A percentile compares a stretch with the other conserved stretches of the same genome.
Evolutionary conservation across 2,329 filamentous ascomycete genomes (phyloP).

Genomic region (Calonectria henricotiae): DNA sequence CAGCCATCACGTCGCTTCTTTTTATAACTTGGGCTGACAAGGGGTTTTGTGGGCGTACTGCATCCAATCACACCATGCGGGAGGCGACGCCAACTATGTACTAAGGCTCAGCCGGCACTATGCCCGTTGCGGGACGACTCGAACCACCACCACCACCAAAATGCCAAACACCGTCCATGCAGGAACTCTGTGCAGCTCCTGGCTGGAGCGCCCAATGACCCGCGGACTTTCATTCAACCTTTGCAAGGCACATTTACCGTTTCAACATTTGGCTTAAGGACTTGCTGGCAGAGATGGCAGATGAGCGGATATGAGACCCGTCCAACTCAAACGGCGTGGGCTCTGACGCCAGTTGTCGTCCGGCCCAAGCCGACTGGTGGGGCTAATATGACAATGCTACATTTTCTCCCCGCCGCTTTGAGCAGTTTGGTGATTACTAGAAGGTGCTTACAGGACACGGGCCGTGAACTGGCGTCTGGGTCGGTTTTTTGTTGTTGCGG

Average conservation of each 20-base stretch:
- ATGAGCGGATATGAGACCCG: conserved; percentile 39
- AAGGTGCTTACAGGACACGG: conserved; percentile 11
- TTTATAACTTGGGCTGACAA: conserved; percentile 48
- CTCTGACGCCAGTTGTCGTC: conserved; percentile 45
- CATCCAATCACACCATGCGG: conserved; percentile 46
- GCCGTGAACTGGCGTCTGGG: conserved; percentile 1
- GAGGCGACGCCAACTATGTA: conserved; percentile 33
- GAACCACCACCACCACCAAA: conserved; percentile 44
- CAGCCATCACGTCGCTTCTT: conserved; percentile 53
- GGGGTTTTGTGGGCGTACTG: conserved; percentile 36
- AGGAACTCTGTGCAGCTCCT: conserved; percentile 50
- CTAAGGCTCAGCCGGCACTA: conserved; percentile 47
- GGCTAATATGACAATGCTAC: conserved; percentile 11
- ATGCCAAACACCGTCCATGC: conserved; percentile 40
- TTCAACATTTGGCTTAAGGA: conserved; percentile 39
- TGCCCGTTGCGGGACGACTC: conserved; percentile 42
- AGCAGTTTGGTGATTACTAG: conserved; percentile 4
- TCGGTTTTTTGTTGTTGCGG: not conserved
- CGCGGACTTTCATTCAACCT: conserved; percentile 46
- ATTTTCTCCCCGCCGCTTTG: not conserved
- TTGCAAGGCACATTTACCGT: conserved; percentile 45
- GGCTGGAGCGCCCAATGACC: conserved; percentile 41
- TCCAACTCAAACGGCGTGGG: conserved; percentile 47
- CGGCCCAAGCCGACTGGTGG: conserved; percentile 29
- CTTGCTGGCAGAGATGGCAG: conserved; percentile 38